These are phyloP conservation scores for Chrysanthemum lavandulifolium DNA, from an alignment of 129 eudicot species.

Conservation along the genomic window DNA sequence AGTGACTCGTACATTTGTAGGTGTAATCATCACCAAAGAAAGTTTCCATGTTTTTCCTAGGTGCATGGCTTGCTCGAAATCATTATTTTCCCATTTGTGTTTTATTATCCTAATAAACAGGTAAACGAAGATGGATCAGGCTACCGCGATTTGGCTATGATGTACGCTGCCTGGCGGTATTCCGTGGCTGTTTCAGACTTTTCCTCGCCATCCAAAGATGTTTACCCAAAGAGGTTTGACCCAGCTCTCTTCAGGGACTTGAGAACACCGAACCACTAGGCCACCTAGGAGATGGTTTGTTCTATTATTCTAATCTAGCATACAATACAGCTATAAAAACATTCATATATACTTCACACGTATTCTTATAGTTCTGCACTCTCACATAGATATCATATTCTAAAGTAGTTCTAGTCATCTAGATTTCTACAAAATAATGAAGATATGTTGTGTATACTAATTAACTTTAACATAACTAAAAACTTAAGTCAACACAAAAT, in stretches of 20 bases:
- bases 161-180: neutral
- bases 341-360: conserved; percentile 10
- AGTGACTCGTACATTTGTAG: neutral
- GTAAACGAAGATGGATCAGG: too few species aligned
- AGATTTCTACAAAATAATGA: neutral
- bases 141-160: too few species aligned
- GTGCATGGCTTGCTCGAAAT: neutral
- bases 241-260: too few species aligned
- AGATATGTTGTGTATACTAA: conserved; percentile 3
- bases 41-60: neutral
- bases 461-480: neutral
- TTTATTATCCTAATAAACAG: too few species aligned
- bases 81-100: too few species aligned
- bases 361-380: neutral
- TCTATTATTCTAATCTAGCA: neutral
- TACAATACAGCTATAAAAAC: neutral
- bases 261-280: too few species aligned
- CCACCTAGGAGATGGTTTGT: too few species aligned
- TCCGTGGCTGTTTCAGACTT: too few species aligned
- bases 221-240: too few species aligned
- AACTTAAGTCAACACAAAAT: neutral
- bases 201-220: too few species aligned
- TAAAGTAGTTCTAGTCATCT: neutral
- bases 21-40: conserved; percentile 10
- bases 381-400: neutral